Conservation (phyloP, 305 asterid genomes). For the Caryopteris hybrid region DNA sequence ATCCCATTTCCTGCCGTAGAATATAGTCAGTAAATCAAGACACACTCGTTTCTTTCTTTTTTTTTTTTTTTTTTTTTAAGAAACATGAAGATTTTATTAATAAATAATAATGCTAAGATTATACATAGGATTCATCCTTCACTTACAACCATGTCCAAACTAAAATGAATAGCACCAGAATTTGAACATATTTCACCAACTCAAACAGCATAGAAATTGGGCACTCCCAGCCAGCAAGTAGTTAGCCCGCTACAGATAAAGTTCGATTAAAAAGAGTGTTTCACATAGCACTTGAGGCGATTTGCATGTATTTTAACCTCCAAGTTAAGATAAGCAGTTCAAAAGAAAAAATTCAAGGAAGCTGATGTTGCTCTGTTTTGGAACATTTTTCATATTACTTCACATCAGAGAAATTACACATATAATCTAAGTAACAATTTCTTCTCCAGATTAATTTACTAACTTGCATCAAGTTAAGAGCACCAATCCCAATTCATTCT, state of each 20-base stretch:
- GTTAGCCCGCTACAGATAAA: too few relatives aligned
- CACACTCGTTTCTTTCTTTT: too few relatives aligned
- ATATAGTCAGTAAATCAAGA: not conserved
- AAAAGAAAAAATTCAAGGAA: not conserved
- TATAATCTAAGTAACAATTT: not conserved
- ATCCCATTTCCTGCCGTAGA: constrained; percentile 82
- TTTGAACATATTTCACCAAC: not conserved
- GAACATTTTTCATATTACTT: not conserved
- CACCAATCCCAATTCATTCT: not conserved
- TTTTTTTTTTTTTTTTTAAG: too few relatives aligned
- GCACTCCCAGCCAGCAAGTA: too few relatives aligned
- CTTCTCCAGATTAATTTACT: not conserved
- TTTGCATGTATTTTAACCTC: not conserved
- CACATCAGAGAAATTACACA: not conserved
- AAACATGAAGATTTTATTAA: too few relatives aligned
- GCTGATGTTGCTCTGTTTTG: not conserved
- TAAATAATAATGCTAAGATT: too few relatives aligned
- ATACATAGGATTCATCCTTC: too few relatives aligned
- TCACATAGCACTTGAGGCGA: constrained; percentile 6
- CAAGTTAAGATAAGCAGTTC: constrained; percentile 4
- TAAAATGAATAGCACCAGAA: not conserved
- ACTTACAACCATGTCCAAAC: not conserved
- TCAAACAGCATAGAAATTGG: constrained; percentile 1
- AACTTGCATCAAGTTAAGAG: not conserved
- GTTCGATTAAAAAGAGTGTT: too few relatives aligned